Percentiles rank a stretch among this genome's conserved stretches.
Evolutionary conservation across 495 filamentous ascomycete species (phyloP).

Genomic region (Penicillium daleae): DNA sequence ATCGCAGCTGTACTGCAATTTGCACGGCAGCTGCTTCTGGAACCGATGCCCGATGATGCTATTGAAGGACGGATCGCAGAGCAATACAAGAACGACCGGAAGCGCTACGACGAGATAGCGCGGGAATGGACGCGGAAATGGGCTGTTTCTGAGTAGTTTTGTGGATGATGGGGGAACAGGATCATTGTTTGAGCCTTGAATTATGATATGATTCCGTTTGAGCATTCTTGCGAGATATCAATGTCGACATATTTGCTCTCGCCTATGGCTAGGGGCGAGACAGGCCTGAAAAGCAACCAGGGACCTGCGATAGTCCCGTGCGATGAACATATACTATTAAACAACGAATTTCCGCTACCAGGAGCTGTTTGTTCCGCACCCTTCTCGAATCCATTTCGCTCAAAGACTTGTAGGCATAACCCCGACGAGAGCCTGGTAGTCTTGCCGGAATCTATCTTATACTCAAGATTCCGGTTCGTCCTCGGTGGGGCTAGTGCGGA

Average conservation of each 20-base stretch:
- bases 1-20: conserved; percentile 79
- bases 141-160: conserved; percentile 53
- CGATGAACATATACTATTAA: conserved; percentile 11
- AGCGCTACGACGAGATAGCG: conserved; percentile 81
- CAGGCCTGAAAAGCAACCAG: background rate
- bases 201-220: conserved; percentile 8
- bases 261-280: background rate
- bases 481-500: background rate
- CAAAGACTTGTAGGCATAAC: too few relatives aligned
- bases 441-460: background rate
- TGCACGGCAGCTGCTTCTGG: conserved; percentile 73
- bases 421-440: too few relatives aligned
- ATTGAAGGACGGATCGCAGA: conserved; percentile 87
- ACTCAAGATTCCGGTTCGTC: background rate
- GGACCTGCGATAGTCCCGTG: background rate
- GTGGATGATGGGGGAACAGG: background rate
- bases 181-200: conserved; percentile 2
- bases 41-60: conserved; percentile 94
- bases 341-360: background rate
- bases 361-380: background rate
- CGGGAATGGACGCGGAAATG: conserved; percentile 81
- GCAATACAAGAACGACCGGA: conserved; percentile 73
- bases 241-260: background rate
- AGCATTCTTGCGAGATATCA: background rate
- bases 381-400: too few relatives aligned